A percentile compares a stretch with the other conserved stretches of the same genome.
Conservation (phyloP, 2,329 filamentous ascomycete genomes). For the Trichothecium roseum region DNA sequence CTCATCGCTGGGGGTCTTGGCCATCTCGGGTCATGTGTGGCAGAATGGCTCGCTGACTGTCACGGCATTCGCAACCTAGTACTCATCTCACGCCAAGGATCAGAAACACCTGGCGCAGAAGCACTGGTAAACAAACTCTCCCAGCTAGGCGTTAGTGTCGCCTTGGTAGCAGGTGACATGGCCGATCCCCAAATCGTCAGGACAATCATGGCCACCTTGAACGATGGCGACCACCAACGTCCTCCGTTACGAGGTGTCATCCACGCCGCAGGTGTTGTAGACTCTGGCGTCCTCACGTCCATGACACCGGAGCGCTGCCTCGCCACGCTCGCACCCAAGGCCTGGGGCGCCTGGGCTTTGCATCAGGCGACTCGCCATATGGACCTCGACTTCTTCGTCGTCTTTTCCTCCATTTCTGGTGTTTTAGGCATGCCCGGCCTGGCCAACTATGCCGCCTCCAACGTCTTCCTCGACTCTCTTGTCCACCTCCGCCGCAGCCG, state of each 20-base stretch:
- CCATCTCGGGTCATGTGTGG: constrained; percentile 7
- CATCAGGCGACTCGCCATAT: constrained; percentile 12
- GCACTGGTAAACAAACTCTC: constrained; percentile 6
- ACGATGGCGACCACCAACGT: background rate
- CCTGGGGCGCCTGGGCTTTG: constrained; percentile 20
- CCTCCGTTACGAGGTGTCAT: constrained; percentile 7
- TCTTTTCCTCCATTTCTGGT: constrained; percentile 22
- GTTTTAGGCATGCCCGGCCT: constrained; percentile 21
- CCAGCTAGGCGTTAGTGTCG: constrained; percentile 5
- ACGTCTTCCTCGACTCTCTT: constrained; percentile 27
- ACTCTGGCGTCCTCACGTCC: constrained; percentile 8
- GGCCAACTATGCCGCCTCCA: constrained; percentile 28
- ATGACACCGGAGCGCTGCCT: constrained; percentile 22
- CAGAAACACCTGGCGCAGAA: constrained; percentile 3
- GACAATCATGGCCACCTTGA: constrained; percentile 5
- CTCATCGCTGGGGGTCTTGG: constrained; percentile 10
- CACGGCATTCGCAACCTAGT: constrained; percentile 8
- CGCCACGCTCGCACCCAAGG: constrained; percentile 16
- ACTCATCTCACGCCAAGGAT: constrained; percentile 6
- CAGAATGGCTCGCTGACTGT: constrained; percentile 4
- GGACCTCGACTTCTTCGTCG: constrained; percentile 23
- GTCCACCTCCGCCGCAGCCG: constrained; percentile 19
- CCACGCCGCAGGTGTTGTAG: constrained; percentile 8
- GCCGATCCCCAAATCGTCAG: constrained; percentile 3
- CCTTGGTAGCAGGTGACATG: constrained; percentile 6